These are phyloP conservation scores for Coprinopsis cinerea DNA, from an alignment of 768 basidiomycete species.

Conservation along the genomic window DNA sequence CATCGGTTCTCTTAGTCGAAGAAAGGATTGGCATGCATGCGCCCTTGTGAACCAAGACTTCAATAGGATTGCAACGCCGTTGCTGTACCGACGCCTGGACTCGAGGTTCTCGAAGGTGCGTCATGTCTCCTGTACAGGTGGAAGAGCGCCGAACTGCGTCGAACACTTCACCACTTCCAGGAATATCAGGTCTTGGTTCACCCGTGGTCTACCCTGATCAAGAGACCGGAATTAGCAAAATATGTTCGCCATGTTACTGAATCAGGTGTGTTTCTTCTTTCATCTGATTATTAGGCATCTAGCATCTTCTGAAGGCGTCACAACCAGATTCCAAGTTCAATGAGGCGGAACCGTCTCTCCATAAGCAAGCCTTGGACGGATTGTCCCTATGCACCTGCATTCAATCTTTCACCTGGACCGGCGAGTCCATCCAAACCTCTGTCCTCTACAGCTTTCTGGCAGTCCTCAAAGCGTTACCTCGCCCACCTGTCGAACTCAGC, in stretches of 20 bases:
- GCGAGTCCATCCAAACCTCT: slow-evolving; percentile 37
- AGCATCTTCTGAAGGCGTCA: too few species aligned
- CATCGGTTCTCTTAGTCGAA: slow-evolving; percentile 44
- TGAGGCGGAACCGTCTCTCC: slow-evolving; percentile 36
- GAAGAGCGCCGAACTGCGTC: too few species aligned
- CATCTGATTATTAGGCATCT: too few species aligned
- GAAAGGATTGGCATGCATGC: slow-evolving; percentile 49
- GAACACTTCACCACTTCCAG: too few species aligned
- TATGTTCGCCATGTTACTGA: slow-evolving; percentile 60
- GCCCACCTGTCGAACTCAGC: slow-evolving; percentile 43
- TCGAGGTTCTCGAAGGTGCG: too few species aligned
- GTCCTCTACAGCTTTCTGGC: slow-evolving; percentile 37
- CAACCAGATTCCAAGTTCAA: background rate
- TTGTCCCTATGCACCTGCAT: slow-evolving; percentile 56
- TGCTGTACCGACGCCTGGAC: slow-evolving; percentile 58
- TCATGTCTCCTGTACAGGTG: too few species aligned
- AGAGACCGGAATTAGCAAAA: slow-evolving; percentile 52
- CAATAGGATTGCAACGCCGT: slow-evolving; percentile 49
- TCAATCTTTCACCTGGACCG: slow-evolving; percentile 57
- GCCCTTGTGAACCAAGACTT: slow-evolving; percentile 51
- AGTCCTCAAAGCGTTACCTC: slow-evolving; percentile 27
- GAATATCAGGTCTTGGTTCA: too few species aligned
- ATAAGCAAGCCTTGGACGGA: slow-evolving; percentile 40
- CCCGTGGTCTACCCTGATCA: slow-evolving; percentile 51
- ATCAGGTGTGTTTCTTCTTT: slow-evolving; percentile 43